These are phyloP conservation scores for Erucastrum elatum DNA, from an alignment of 345 rosid species.

Conservation along the genomic window DNA sequence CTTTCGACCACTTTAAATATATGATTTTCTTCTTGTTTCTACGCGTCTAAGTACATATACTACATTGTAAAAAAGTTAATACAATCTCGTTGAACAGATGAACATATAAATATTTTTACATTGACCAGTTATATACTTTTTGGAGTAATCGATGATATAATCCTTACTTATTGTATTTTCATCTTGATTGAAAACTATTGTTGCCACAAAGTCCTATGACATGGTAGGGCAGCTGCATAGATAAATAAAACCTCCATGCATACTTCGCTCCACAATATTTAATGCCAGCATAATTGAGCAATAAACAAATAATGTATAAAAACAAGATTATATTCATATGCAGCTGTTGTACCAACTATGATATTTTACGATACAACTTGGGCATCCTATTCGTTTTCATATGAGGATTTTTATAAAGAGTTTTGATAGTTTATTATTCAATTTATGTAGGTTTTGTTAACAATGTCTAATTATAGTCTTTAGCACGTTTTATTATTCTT, in stretches of 20 bases:
- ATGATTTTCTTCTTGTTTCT: background rate
- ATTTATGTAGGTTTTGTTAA: constrained; percentile 8
- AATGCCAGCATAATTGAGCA: background rate
- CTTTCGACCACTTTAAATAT: background rate
- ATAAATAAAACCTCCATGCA: background rate
- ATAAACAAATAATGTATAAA: background rate
- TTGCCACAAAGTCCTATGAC: background rate
- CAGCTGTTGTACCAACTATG: background rate
- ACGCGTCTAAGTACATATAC: background rate
- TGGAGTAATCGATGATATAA: background rate
- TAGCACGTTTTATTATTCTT: background rate
- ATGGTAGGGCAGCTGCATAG: background rate
- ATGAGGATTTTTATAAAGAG: background rate
- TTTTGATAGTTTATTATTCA: background rate
- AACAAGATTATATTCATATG: background rate
- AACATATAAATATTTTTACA: background rate
- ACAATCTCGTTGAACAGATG: background rate
- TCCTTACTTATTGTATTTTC: background rate
- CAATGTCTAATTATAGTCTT: constrained; percentile 4
- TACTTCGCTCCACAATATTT: background rate
- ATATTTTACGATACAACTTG: background rate
- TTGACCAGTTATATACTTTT: background rate
- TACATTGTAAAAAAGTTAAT: background rate
- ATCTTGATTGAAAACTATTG: background rate
- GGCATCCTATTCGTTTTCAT: background rate